Conservation (phyloP, 2,329 filamentous ascomycete genomes). For the Endoconidiophora polonica region DNA sequence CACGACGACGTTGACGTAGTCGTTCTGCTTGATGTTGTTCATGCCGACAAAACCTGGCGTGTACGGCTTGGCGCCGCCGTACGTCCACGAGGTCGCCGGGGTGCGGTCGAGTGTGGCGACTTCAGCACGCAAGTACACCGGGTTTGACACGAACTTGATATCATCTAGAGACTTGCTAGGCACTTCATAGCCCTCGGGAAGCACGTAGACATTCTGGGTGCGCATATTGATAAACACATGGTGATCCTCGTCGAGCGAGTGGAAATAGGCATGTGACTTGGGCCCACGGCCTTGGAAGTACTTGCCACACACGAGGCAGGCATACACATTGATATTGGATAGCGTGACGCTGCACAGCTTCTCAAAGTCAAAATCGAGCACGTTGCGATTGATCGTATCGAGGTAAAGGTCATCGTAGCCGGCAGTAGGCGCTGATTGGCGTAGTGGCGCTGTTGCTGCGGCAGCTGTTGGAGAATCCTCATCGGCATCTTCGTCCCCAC, state of each 20-base stretch:
- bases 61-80: conserved; percentile 62
- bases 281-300: conserved; percentile 91
- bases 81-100: conserved; percentile 50
- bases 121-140: conserved; percentile 63
- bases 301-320: conserved; percentile 91
- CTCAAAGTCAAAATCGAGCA: conserved; percentile 96
- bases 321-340: conserved; percentile 97
- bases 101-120: conserved; percentile 62
- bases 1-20: conserved; percentile 91
- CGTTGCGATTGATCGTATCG: conserved; percentile 83
- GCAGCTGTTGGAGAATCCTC: conserved; percentile 22
- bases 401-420: conserved; percentile 94
- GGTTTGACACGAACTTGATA: conserved; percentile 95
- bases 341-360: conserved; percentile 93
- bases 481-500: conserved; percentile 27
- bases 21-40: conserved; percentile 99
- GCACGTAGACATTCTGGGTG: conserved; percentile 74
- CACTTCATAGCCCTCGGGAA: conserved; percentile 95
- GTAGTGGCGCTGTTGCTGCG: conserved; percentile 27
- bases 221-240: conserved; percentile 98
- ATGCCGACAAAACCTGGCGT: conserved; percentile 90
- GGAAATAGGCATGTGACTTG: conserved; percentile 94
- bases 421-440: conserved; percentile 63
- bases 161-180: conserved; percentile 88
- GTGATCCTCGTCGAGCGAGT: conserved; percentile 85